A percentile compares a stretch with the other conserved stretches of the same genome.
Conservation (phyloP, 306 rosid genomes). For the Mucuna pruriens region DNA sequence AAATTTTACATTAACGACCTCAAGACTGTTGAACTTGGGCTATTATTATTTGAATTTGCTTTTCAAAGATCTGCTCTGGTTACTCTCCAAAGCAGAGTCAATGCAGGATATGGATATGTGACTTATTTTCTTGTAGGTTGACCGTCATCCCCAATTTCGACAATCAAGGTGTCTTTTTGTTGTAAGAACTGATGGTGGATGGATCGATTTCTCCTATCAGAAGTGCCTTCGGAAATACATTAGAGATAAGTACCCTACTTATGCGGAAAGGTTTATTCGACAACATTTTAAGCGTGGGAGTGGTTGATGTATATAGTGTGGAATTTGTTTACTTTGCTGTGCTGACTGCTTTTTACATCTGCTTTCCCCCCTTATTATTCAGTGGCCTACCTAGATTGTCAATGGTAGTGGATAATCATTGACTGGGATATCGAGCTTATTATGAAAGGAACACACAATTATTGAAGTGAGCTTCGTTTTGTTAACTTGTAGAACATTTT, state of each 20-base stretch:
- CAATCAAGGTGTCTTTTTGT: constrained; percentile 84
- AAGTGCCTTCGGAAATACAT: constrained; percentile 75
- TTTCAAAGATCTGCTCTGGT: constrained; percentile 18
- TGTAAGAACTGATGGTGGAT: constrained; percentile 82
- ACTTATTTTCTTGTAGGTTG: constrained; percentile 69
- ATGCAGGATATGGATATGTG: constrained; percentile 33
- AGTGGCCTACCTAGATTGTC: constrained; percentile 44
- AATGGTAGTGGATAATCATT: constrained; percentile 53
- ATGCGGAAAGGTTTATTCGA: constrained; percentile 78
- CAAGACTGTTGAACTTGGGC: neutral
- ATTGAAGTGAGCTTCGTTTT: constrained; percentile 54
- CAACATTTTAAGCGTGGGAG: constrained; percentile 83
- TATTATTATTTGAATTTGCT: constrained; percentile 27
- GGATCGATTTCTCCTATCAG: constrained; percentile 87
- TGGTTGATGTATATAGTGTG: constrained; percentile 46
- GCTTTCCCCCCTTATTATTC: neutral
- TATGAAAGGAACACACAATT: constrained; percentile 43
- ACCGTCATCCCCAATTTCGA: constrained; percentile 82
- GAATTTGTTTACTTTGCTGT: constrained; percentile 26
- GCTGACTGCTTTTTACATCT: constrained; percentile 23
- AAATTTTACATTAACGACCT: neutral
- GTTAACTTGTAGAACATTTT: constrained; percentile 53
- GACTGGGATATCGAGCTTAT: constrained; percentile 40
- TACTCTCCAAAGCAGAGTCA: constrained; percentile 1
- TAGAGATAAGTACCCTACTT: constrained; percentile 70